Percentiles rank a stretch among this genome's conserved stretches.
These are phyloP conservation scores for Datura wrightii DNA, from an alignment of 257 asterid species.

Conservation along the genomic window DNA sequence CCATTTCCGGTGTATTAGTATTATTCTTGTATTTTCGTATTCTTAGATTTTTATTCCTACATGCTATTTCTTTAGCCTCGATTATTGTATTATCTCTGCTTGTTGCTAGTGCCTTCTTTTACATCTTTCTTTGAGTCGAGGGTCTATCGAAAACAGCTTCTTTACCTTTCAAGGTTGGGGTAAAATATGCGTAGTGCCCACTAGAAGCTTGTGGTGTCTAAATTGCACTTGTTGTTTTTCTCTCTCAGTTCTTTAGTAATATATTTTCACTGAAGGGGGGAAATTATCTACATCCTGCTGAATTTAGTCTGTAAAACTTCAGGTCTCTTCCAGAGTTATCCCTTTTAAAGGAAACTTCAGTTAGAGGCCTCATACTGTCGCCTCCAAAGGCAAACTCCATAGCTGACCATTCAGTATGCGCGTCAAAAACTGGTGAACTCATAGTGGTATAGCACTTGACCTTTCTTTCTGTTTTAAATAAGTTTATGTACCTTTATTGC, in stretches of 20 bases:
- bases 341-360: slow-evolving; percentile 74
- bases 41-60: not conserved
- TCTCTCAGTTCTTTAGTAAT: not conserved
- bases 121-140: no score
- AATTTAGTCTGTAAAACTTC: slow-evolving; percentile 39
- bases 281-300: not conserved
- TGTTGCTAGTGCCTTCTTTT: no score
- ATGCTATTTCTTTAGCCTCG: no score
- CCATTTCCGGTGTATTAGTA: not conserved
- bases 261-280: not conserved
- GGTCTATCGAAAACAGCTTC: no score
- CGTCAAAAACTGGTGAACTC: slow-evolving; percentile 75
- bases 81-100: no score
- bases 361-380: slow-evolving; percentile 66
- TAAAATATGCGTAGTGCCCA: not conserved
- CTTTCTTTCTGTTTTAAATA: slow-evolving; percentile 13
- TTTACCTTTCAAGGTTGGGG: not conserved
- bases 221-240: not conserved
- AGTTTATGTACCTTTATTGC: slow-evolving; percentile 28
- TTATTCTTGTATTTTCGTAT: not conserved
- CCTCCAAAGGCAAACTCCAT: slow-evolving; percentile 54
- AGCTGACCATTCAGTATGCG: slow-evolving; percentile 58
- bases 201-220: slow-evolving; percentile 14
- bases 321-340: slow-evolving; percentile 92
- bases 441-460: slow-evolving; percentile 57